These are phyloP conservation scores for Anthracocystis setariae DNA, from an alignment of 1,284 basidiomycete species.

Conservation along the genomic window DNA sequence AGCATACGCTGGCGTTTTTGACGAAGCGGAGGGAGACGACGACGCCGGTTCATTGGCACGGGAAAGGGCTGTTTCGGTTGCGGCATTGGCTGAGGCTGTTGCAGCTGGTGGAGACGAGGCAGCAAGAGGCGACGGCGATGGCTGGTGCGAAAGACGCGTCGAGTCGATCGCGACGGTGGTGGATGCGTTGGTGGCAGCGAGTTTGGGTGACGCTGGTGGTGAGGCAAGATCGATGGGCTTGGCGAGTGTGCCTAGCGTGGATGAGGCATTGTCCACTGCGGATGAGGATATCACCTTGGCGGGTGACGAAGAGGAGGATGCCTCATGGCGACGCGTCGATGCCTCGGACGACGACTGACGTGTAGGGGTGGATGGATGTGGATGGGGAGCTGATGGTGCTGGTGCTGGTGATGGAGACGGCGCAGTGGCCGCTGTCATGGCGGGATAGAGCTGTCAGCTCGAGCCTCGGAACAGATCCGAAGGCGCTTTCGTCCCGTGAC, in stretches of 20 bases:
- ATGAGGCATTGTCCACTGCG: background rate
- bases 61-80: background rate
- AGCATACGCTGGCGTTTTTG: slow-evolving; percentile 13
- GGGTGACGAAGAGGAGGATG: slow-evolving; percentile 15
- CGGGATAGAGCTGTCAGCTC: slow-evolving; percentile 6
- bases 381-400: slow-evolving; percentile 34
- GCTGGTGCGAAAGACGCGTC: slow-evolving; percentile 24
- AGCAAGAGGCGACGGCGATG: slow-evolving; percentile 10
- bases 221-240: slow-evolving; percentile 50
- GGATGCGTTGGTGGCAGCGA: slow-evolving; percentile 9
- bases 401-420: slow-evolving; percentile 48
- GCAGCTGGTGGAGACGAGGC: slow-evolving; percentile 2
- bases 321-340: slow-evolving; percentile 45
- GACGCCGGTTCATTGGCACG: background rate
- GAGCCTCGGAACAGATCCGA: slow-evolving; percentile 4
- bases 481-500: background rate
- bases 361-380: slow-evolving; percentile 28
- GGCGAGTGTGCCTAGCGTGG: slow-evolving; percentile 24
- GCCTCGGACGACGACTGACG: slow-evolving; percentile 25
- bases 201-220: slow-evolving; percentile 29
- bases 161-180: slow-evolving; percentile 25
- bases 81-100: background rate
- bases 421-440: slow-evolving; percentile 49
- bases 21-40: slow-evolving; percentile 3
- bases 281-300: slow-evolving; percentile 19